Conservation (phyloP, 1,284 basidiomycete species). For the Sanghuangporus weigelae region DNA sequence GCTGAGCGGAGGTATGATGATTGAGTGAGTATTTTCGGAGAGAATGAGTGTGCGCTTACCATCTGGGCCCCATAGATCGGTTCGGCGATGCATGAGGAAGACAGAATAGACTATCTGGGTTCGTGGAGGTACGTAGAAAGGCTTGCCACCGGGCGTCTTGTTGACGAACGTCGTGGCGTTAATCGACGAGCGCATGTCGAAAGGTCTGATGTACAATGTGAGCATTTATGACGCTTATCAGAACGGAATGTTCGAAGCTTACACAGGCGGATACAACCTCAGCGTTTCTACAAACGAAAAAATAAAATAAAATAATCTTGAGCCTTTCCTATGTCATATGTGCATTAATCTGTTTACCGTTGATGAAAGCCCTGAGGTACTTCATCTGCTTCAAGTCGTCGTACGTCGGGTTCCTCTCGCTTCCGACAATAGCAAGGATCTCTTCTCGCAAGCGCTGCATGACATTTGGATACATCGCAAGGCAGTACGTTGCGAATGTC, state of each 20-base stretch:
- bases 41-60: slow-evolving; percentile 29
- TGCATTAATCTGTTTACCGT: slow-evolving; percentile 22
- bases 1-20: slow-evolving; percentile 22
- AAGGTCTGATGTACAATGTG: slow-evolving; percentile 33
- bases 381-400: slow-evolving; percentile 38
- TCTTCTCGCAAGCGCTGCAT: slow-evolving; percentile 33
- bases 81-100: slow-evolving; percentile 56
- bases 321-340: neutral
- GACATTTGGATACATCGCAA: slow-evolving; percentile 33
- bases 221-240: neutral
- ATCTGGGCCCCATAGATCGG: slow-evolving; percentile 63
- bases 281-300: slow-evolving; percentile 40
- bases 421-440: slow-evolving; percentile 30
- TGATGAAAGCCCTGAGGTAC: slow-evolving; percentile 37
- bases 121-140: slow-evolving; percentile 47
- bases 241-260: slow-evolving; percentile 21
- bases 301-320: too few species aligned
- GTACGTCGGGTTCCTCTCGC: slow-evolving; percentile 29
- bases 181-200: slow-evolving; percentile 40
- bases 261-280: slow-evolving; percentile 57
- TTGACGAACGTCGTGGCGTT: slow-evolving; percentile 41
- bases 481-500: slow-evolving; percentile 34
- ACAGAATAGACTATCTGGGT: slow-evolving; percentile 47
- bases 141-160: slow-evolving; percentile 38
- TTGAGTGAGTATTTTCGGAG: neutral